Conservation (phyloP, 2,329 filamentous ascomycete genomes). For the Aspergillus fischeri region DNA sequence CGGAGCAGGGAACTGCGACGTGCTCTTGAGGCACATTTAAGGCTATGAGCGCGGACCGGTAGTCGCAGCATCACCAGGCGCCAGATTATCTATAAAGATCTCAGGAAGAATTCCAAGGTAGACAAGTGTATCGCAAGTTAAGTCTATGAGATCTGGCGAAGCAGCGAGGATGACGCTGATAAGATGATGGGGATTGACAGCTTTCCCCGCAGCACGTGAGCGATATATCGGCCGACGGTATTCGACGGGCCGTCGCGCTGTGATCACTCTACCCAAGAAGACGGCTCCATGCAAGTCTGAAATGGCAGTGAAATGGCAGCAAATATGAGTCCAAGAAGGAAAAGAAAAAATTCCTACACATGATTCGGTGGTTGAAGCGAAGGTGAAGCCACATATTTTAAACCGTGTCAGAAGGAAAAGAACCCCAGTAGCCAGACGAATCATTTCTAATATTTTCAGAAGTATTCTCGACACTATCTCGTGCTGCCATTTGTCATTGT, state of each 20-base stretch:
- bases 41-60: conserved; percentile 24
- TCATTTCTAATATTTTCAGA: not conserved
- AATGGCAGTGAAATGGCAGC: not conserved
- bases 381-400: not conserved
- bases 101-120: not conserved
- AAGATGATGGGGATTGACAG: conserved; percentile 11
- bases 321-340: not conserved
- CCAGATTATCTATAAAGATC: conserved; percentile 4
- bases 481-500: not conserved
- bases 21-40: conserved; percentile 15
- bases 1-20: conserved; percentile 18
- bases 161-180: conserved; percentile 7
- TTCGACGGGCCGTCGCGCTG: not conserved
- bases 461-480: not conserved
- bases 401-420: not conserved
- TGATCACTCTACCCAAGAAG: not conserved
- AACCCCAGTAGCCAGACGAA: not conserved
- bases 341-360: not conserved
- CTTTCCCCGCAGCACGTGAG: conserved; percentile 25
- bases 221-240: conserved; percentile 11
- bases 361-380: not conserved
- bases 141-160: not conserved
- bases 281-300: not conserved
- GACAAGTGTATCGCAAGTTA: not conserved
- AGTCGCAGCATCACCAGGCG: conserved; percentile 29